Evolutionary conservation across 179 eudicot genomes (phyloP).

Genomic region (Sideroxylon spinosum): DNA sequence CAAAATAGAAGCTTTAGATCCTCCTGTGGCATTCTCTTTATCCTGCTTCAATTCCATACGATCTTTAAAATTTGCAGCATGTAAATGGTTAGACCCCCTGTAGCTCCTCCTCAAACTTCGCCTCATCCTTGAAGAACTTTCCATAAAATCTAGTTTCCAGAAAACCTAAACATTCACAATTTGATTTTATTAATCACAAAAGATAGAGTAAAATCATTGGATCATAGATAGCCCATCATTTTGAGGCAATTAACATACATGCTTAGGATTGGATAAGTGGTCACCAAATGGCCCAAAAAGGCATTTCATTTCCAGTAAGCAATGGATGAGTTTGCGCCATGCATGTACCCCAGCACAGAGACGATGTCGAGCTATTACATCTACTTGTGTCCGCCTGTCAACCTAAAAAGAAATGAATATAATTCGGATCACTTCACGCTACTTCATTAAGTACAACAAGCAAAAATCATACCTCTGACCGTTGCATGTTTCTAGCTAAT

Average conservation of each 20-base stretch:
- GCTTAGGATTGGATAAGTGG: conserved; percentile 53
- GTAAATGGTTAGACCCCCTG: conserved; percentile 74
- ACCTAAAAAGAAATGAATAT: conserved; percentile 41
- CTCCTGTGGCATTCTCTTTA: conserved; percentile 37
- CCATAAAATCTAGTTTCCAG: conserved; percentile 93
- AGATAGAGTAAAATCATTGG: conserved; percentile 10
- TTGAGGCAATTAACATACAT: conserved; percentile 39
- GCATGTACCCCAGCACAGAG: conserved; percentile 70
- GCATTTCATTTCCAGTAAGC: conserved; percentile 75
- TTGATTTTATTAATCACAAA: background rate
- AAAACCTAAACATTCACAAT: conserved; percentile 49
- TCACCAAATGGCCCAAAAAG: conserved; percentile 80
- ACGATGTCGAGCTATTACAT: conserved; percentile 59
- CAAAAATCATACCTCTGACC: conserved; percentile 67
- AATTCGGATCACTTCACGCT: background rate
- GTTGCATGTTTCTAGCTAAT: conserved; percentile 93
- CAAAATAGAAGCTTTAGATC: conserved; percentile 62
- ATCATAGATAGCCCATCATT: background rate
- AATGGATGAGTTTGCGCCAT: conserved; percentile 93
- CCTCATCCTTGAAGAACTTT: conserved; percentile 94
- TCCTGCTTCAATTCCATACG: conserved; percentile 35
- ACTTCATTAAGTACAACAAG: conserved; percentile 6
- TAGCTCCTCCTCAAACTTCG: conserved; percentile 73
- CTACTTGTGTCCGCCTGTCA: conserved; percentile 83
- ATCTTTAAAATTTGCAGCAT: conserved; percentile 82